Conservation (phyloP, 1,284 basidiomycete species). For the Inonotus hispidus region DNA sequence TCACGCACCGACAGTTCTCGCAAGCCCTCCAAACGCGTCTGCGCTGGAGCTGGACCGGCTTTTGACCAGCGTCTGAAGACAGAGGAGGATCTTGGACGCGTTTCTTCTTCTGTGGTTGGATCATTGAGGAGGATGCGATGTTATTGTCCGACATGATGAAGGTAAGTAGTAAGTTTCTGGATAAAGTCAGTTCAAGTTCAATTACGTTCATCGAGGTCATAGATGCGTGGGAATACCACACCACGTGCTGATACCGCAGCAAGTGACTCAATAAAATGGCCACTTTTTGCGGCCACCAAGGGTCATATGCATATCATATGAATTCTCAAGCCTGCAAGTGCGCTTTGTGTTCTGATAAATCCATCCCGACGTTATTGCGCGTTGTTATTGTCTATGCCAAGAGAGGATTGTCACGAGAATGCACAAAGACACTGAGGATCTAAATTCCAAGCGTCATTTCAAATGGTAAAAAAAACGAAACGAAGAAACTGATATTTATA, state of each 20-base stretch:
- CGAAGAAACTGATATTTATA: too few relatives aligned
- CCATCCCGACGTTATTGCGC: too few relatives aligned
- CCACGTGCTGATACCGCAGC: neutral
- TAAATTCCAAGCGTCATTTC: too few relatives aligned
- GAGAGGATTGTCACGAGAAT: too few relatives aligned
- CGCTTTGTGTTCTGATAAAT: too few relatives aligned
- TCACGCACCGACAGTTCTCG: conserved; percentile 73
- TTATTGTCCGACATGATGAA: conserved; percentile 33
- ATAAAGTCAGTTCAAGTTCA: neutral
- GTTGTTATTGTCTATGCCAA: too few relatives aligned
- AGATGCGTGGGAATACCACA: conserved; percentile 1
- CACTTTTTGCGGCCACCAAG: neutral
- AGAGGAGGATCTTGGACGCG: conserved; percentile 53
- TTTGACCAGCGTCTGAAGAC: conserved; percentile 50
- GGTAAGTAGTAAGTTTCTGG: conserved; percentile 9
- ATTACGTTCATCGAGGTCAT: neutral
- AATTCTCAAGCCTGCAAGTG: too few relatives aligned
- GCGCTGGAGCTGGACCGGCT: conserved; percentile 69
- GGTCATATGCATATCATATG: neutral
- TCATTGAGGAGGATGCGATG: conserved; percentile 35
- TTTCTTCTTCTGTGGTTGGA: conserved; percentile 63
- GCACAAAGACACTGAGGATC: too few relatives aligned
- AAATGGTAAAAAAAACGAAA: too few relatives aligned
- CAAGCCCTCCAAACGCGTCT: conserved; percentile 78
- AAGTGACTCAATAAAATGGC: neutral